Conservation (phyloP, 805 yeast genomes). For the Myxozyma vanderwaltii region DNA sequence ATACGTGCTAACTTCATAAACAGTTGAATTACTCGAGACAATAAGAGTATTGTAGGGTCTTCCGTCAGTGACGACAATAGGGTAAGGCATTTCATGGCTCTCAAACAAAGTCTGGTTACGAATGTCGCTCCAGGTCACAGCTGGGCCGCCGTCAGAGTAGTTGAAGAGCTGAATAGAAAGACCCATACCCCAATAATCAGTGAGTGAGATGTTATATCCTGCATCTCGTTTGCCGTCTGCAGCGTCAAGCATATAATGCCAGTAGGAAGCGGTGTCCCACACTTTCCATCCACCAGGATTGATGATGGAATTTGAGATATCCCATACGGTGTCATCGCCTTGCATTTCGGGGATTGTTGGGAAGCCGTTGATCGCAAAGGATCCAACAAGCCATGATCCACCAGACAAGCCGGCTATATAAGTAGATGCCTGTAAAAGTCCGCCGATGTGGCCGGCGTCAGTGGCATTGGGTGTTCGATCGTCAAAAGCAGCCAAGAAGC, state of each 20-base stretch:
- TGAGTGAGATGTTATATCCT: conserved; percentile 66
- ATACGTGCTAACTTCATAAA: conserved; percentile 54
- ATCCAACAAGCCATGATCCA: conserved; percentile 70
- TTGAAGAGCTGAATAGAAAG: conserved; percentile 73
- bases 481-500: conserved; percentile 57
- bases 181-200: conserved; percentile 82
- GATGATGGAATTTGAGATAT: conserved; percentile 37
- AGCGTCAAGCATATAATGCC: conserved; percentile 48
- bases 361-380: conserved; percentile 48
- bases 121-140: conserved; percentile 59
- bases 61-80: conserved; percentile 58
- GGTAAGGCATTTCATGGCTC: conserved; percentile 70
- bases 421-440: conserved; percentile 55
- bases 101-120: conserved; percentile 62
- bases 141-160: conserved; percentile 58
- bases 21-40: conserved; percentile 67
- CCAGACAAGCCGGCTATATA: conserved; percentile 71
- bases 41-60: conserved; percentile 52
- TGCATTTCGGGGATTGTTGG: conserved; percentile 40
- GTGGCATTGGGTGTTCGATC: conserved; percentile 46
- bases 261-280: conserved; percentile 55
- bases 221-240: conserved; percentile 57
- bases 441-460: conserved; percentile 48
- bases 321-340: conserved; percentile 39
- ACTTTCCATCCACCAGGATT: conserved; percentile 37